Evolutionary conservation across 2,329 filamentous ascomycete species (phyloP).

Genomic region (Daldinia sp.): DNA sequence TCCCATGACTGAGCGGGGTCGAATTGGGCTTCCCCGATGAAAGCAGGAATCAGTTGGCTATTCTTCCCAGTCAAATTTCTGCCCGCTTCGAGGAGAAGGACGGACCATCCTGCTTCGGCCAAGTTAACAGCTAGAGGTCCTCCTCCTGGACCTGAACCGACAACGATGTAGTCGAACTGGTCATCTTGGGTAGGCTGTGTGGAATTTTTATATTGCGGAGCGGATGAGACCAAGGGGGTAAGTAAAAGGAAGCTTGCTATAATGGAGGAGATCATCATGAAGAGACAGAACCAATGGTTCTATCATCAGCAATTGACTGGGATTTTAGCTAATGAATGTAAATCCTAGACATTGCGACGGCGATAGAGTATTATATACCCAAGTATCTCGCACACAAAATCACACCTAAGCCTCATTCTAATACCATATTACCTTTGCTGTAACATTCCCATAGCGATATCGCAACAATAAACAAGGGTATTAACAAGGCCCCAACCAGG

Average conservation of each 20-base stretch:
- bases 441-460: neutral
- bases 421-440: too few relatives aligned
- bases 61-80: slow-evolving; percentile 59
- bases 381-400: neutral
- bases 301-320: neutral
- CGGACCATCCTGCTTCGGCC: slow-evolving; percentile 64
- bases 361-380: neutral
- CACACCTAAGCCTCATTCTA: neutral
- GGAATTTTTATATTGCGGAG: neutral
- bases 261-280: neutral
- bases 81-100: slow-evolving; percentile 68
- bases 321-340: neutral
- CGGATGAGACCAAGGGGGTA: neutral
- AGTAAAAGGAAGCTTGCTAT: neutral
- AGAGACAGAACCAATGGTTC: neutral
- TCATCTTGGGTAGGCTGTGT: neutral
- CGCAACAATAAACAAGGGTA: neutral
- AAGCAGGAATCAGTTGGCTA: slow-evolving; percentile 62
- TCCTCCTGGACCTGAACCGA: slow-evolving; percentile 66
- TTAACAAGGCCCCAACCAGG: neutral
- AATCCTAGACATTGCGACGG: neutral
- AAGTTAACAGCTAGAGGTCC: slow-evolving; percentile 64
- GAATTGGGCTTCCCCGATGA: slow-evolving; percentile 59
- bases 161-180: slow-evolving; percentile 54
- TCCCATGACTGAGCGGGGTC: slow-evolving; percentile 63